These are phyloP conservation scores for Metschnikowia kofuensis DNA, from an alignment of 805 yeast genomes.

Conservation along the genomic window DNA sequence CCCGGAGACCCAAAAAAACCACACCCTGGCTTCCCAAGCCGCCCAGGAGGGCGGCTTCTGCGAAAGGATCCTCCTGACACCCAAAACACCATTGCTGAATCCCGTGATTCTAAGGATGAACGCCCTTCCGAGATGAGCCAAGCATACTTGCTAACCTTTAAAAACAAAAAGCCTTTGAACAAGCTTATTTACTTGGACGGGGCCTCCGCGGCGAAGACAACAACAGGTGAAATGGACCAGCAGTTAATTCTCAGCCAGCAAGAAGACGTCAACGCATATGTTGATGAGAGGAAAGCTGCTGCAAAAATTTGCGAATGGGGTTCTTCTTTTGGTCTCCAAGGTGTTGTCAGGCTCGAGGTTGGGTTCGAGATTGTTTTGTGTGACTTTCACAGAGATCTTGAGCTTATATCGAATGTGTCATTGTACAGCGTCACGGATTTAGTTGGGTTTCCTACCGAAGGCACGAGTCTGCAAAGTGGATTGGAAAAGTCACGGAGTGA, in stretches of 20 bases:
- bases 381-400: slow-evolving; percentile 50
- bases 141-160: slow-evolving; percentile 44
- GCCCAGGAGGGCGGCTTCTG: too few relatives aligned
- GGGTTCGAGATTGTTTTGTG: slow-evolving; percentile 64
- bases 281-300: slow-evolving; percentile 46
- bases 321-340: slow-evolving; percentile 52
- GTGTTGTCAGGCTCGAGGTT: slow-evolving; percentile 54
- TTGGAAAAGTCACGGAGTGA: slow-evolving; percentile 7
- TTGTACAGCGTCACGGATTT: slow-evolving; percentile 34
- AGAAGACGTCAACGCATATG: slow-evolving; percentile 20
- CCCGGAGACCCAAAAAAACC: too few relatives aligned
- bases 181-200: slow-evolving; percentile 58
- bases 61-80: slow-evolving; percentile 3
- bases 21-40: too few relatives aligned
- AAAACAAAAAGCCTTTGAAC: slow-evolving; percentile 45
- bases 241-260: slow-evolving; percentile 24
- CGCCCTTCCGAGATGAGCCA: too few relatives aligned
- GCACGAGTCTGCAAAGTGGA: not conserved
- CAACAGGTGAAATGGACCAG: slow-evolving; percentile 60
- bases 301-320: slow-evolving; percentile 56
- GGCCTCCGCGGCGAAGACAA: slow-evolving; percentile 62
- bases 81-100: too few relatives aligned
- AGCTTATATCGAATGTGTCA: slow-evolving; percentile 45
- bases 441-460: slow-evolving; percentile 35
- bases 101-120: not conserved